Percentiles rank a stretch among this genome's conserved stretches.
Evolutionary conservation across 805 yeast species (phyloP).

Genomic region (Myxozyma udenii): DNA sequence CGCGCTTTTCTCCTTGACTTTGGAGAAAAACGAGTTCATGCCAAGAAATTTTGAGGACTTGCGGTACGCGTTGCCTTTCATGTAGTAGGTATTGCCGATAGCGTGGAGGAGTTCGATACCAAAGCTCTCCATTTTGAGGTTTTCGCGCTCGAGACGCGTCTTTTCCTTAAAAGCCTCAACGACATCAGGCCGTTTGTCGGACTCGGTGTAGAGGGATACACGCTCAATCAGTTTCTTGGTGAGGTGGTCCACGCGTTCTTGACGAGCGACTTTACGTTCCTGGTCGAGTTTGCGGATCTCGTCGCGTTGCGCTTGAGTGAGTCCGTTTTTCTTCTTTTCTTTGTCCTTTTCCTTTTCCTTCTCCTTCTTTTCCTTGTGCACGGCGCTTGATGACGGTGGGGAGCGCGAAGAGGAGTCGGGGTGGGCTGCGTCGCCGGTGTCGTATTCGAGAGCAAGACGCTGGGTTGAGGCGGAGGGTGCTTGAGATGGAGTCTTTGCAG

Average conservation of each 20-base stretch:
- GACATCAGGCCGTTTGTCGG: slow-evolving; percentile 62
- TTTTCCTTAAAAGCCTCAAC: slow-evolving; percentile 60
- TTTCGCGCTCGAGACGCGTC: slow-evolving; percentile 73
- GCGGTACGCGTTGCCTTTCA: slow-evolving; percentile 70
- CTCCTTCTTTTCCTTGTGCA: slow-evolving; percentile 1
- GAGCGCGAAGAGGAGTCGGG: slow-evolving; percentile 1
- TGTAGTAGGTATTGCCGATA: slow-evolving; percentile 73
- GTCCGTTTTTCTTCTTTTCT: slow-evolving; percentile 37
- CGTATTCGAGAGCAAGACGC: not conserved
- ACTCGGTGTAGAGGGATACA: slow-evolving; percentile 56
- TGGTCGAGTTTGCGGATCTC: slow-evolving; percentile 69
- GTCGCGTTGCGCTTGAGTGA: slow-evolving; percentile 46
- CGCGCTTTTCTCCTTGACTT: slow-evolving; percentile 79
- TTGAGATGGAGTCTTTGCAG: not conserved
- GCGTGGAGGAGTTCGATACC: slow-evolving; percentile 80
- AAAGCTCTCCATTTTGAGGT: slow-evolving; percentile 89
- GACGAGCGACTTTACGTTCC: slow-evolving; percentile 65
- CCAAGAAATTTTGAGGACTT: slow-evolving; percentile 80
- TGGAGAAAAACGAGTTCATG: slow-evolving; percentile 75
- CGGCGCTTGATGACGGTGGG: slow-evolving; percentile 4
- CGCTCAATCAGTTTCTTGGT: slow-evolving; percentile 55
- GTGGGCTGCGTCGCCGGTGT: not conserved
- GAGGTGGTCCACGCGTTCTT: slow-evolving; percentile 61
- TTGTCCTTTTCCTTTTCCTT: slow-evolving; percentile 27
- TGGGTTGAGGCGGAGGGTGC: not conserved